Conservation (phyloP, 2,329 filamentous ascomycete species). For the Clonostachys rhizophaga region DNA sequence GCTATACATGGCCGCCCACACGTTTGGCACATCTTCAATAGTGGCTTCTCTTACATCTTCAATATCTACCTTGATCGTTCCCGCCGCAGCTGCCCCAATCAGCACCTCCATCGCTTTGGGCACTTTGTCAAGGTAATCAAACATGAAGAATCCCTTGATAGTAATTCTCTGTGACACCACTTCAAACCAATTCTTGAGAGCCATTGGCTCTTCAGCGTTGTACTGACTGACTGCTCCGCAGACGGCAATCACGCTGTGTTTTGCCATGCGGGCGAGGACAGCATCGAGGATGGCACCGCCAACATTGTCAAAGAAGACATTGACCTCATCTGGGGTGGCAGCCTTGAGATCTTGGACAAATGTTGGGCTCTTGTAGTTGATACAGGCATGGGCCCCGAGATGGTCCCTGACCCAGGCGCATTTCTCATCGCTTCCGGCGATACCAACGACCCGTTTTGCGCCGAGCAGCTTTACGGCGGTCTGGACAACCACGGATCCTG, state of each 20-base stretch:
- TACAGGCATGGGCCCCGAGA: conserved; percentile 60
- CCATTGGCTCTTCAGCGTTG: conserved; percentile 33
- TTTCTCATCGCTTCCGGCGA: conserved; percentile 64
- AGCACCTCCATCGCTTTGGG: conserved; percentile 7
- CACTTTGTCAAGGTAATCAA: conserved; percentile 20
- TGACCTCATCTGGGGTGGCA: conserved; percentile 53
- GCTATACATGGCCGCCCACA: conserved; percentile 16
- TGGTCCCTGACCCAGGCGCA: conserved; percentile 59
- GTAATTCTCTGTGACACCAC: conserved; percentile 15
- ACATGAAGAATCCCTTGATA: conserved; percentile 18
- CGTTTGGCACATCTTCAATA: conserved; percentile 16
- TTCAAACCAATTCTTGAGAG: conserved; percentile 17
- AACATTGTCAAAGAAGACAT: conserved; percentile 73
- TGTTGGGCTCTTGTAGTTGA: conserved; percentile 65
- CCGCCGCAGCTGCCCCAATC: conserved; percentile 16
- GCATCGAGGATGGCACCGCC: conserved; percentile 67
- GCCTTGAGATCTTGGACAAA: conserved; percentile 56
- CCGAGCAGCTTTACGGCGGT: conserved; percentile 70
- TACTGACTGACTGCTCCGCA: conserved; percentile 70
- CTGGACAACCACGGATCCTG: conserved; percentile 71
- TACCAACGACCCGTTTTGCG: conserved; percentile 48
- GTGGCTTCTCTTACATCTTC: conserved; percentile 13
- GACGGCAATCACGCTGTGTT: conserved; percentile 61
- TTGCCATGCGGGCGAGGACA: conserved; percentile 57
- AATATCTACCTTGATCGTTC: conserved; percentile 13